phyloP scores from a whole-genome alignment of 2,329 filamentous ascomycete species.

The Aspergillus fumigatiaffinis region DNA sequence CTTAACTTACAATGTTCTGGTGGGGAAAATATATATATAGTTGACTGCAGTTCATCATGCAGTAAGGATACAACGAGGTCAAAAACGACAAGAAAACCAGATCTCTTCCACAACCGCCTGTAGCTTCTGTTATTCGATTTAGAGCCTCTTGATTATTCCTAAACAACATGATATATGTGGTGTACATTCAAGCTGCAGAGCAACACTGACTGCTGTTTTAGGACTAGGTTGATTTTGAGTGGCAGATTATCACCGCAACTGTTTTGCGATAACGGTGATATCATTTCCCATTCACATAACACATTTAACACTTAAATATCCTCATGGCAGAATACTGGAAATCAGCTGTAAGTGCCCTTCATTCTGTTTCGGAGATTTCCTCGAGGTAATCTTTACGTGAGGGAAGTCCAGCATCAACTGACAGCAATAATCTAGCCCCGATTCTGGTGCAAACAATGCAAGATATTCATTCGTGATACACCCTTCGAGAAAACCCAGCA shows the following conservation, averaged over 20 bases:
- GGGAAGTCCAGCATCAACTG: neutral
- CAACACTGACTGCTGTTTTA: neutral
- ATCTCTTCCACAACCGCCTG: neutral
- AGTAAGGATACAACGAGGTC: neutral
- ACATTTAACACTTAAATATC: neutral
- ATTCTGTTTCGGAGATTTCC: neutral
- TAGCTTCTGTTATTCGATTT: neutral
- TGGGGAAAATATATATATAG: neutral
- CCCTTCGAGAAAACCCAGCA: conserved; percentile 85
- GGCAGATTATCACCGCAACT: neutral
- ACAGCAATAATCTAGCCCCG: conserved; percentile 56
- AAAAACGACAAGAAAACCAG: neutral
- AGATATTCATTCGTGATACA: conserved; percentile 84
- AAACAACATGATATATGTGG: neutral
- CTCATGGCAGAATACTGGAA: conserved; percentile 95
- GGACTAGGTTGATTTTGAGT: neutral
- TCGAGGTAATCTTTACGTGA: neutral
- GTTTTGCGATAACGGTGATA: conserved; percentile 1
- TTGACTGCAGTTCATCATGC: neutral
- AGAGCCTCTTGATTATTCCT: neutral
- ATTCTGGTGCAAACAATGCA: conserved; percentile 98
- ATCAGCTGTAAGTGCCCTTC: conserved; percentile 60
- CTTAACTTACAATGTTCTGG: neutral
- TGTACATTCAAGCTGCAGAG: neutral
- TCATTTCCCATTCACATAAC: conserved; percentile 1